Conservation (phyloP, 805 yeast species). For the Zygosaccharomyces siamensis region DNA sequence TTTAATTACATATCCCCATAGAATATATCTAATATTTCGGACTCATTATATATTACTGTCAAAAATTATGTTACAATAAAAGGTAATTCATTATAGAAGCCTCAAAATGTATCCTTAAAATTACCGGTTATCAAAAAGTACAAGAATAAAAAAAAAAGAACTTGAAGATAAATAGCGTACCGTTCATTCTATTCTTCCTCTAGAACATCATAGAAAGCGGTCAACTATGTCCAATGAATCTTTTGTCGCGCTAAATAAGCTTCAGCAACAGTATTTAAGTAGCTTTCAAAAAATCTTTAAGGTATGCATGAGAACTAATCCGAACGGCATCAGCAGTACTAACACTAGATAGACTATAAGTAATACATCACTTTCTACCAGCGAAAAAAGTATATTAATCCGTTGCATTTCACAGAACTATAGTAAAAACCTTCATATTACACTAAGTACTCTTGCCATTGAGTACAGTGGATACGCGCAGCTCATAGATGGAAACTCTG, state of each 20-base stretch:
- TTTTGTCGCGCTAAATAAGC: background rate
- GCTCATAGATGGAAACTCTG: background rate
- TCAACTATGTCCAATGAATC: background rate
- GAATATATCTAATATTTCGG: background rate
- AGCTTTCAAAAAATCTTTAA: background rate
- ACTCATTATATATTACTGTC: background rate
- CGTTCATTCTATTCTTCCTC: no score
- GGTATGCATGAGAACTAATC: background rate
- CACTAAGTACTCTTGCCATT: background rate
- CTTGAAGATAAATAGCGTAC: no score
- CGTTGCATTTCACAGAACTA: background rate
- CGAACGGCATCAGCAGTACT: background rate
- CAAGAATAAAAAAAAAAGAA: background rate
- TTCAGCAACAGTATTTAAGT: background rate
- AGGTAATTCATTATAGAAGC: background rate
- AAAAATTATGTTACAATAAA: conserved; percentile 4
- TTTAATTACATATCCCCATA: background rate
- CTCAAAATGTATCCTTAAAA: background rate
- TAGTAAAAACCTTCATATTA: background rate
- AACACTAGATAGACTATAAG: background rate
- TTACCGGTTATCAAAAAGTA: background rate
- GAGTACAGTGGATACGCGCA: background rate
- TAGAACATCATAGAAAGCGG: background rate
- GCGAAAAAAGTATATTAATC: background rate
- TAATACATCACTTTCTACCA: background rate